Evolutionary conservation across 768 basidiomycete species (phyloP).

Genomic region (Termitomyces sp.): DNA sequence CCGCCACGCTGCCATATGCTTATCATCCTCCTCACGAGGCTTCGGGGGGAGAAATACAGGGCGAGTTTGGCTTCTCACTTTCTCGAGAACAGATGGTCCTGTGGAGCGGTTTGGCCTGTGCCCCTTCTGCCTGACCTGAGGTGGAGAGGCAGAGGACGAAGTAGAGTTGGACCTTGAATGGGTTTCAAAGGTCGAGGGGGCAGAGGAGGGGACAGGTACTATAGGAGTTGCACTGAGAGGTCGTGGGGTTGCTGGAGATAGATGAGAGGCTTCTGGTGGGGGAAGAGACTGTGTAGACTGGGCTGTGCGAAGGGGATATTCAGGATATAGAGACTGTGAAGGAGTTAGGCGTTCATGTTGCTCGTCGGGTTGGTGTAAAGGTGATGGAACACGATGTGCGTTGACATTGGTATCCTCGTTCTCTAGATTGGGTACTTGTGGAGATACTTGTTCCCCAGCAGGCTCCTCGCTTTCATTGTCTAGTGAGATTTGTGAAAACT

Average conservation of each 20-base stretch:
- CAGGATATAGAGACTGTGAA: conserved; percentile 8
- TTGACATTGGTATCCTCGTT: conserved; percentile 26
- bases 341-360: conserved; percentile 1
- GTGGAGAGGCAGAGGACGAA: conserved; percentile 20
- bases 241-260: conserved; percentile 3
- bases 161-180: conserved; percentile 18
- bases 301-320: conserved; percentile 7
- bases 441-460: not conserved
- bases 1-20: conserved; percentile 83
- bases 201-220: conserved; percentile 1
- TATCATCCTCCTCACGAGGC: conserved; percentile 64
- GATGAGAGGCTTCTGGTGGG: conserved; percentile 12
- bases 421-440: not conserved
- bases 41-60: conserved; percentile 86
- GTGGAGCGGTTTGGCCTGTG: conserved; percentile 46
- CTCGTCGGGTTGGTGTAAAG: not conserved
- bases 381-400: conserved; percentile 8
- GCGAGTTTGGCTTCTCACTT: conserved; percentile 79
- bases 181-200: conserved; percentile 13
- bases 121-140: conserved; percentile 16
- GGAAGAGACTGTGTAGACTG: conserved; percentile 18
- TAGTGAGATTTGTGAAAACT: conserved; percentile 35
- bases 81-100: conserved; percentile 71
- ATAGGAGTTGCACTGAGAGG: conserved; percentile 12
- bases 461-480: conserved; percentile 15